Base-by-base conservation (phyloP, 179 eudicot genomes). In the Patellifolia procumbens region DNA sequence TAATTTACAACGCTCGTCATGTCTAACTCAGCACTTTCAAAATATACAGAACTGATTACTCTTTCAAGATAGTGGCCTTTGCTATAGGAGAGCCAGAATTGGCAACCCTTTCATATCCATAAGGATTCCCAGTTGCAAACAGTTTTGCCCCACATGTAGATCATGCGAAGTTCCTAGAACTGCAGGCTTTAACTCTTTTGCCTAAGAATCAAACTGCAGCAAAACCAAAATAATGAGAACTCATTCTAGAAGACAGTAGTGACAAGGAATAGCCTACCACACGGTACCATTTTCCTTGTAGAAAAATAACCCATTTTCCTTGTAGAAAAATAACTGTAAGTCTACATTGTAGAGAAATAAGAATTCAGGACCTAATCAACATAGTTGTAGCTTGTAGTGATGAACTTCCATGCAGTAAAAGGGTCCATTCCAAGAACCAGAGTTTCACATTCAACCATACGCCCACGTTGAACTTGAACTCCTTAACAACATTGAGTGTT, bases 91-190 rank as follows among this genome's bases (percentile, higher is more conserved):
- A 39, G 7, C 5, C 0, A 39, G 43, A 8, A 39, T 39, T 39
- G 43, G 43, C 43, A 39, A 61, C 39, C 37, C 66, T 86, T 78
- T 92, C 98, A 68, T 80, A 94, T 78, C 98, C 97, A 83, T 89
- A 94, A 61, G 97, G 97, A 89, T 87, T 94, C 31, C 98, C 98
- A 61, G 92, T 91, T 59, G 98, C 96, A 88, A 85, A 83, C 98
- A 94, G 78, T 88, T 92, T 78, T 94, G 98, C 45, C 98, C 98
- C 63, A 94, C 98, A 29, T 63, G 88, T 73, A 94, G 84, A 31
- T 77, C 83, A 26, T 73, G 22, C 58, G 98, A 92, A 58, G 85
- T 84, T 61, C 98, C 98, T 49, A 94, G 56, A 68, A 78, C 81
- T 65, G 85, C 92, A 37, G 98, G 97, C 78, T 88, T 94, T 53